phyloP scores from a whole-genome alignment of 768 basidiomycete species.

The Leccinum ochraceum region DNA sequence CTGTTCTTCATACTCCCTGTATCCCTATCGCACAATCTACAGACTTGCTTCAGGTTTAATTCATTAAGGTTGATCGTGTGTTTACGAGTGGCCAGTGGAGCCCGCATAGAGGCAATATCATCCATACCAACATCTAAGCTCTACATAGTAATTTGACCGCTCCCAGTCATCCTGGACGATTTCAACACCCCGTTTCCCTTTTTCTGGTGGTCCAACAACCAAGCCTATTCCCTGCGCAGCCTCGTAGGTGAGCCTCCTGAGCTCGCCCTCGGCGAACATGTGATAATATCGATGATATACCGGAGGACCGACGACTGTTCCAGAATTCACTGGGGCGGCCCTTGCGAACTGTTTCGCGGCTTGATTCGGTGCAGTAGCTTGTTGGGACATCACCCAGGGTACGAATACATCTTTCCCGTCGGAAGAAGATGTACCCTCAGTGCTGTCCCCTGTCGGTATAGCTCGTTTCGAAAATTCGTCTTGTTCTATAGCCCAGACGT shows the following conservation, averaged over 20 bases:
- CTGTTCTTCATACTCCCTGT: slow-evolving; percentile 35
- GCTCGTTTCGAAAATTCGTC: slow-evolving; percentile 78
- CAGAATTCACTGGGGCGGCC: background rate
- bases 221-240: slow-evolving; percentile 65
- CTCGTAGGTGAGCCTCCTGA: slow-evolving; percentile 55
- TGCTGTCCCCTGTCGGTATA: slow-evolving; percentile 40
- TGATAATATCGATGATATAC: slow-evolving; percentile 94
- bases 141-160: slow-evolving; percentile 85
- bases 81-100: slow-evolving; percentile 7
- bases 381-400: slow-evolving; percentile 73
- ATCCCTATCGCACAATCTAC: slow-evolving; percentile 29
- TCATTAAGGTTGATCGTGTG: background rate
- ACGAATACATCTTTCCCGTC: slow-evolving; percentile 82
- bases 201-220: slow-evolving; percentile 42
- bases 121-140: slow-evolving; percentile 62
- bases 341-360: slow-evolving; percentile 8
- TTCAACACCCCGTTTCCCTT: slow-evolving; percentile 50
- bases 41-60: slow-evolving; percentile 13
- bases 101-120: slow-evolving; percentile 20
- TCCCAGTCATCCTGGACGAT: slow-evolving; percentile 83
- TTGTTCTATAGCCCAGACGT: slow-evolving; percentile 98
- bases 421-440: slow-evolving; percentile 3
- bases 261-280: slow-evolving; percentile 86
- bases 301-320: slow-evolving; percentile 21
- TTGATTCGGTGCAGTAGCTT: slow-evolving; percentile 23